Conservation (phyloP, 768 basidiomycete genomes). For the Leccinum subgranulosum region DNA sequence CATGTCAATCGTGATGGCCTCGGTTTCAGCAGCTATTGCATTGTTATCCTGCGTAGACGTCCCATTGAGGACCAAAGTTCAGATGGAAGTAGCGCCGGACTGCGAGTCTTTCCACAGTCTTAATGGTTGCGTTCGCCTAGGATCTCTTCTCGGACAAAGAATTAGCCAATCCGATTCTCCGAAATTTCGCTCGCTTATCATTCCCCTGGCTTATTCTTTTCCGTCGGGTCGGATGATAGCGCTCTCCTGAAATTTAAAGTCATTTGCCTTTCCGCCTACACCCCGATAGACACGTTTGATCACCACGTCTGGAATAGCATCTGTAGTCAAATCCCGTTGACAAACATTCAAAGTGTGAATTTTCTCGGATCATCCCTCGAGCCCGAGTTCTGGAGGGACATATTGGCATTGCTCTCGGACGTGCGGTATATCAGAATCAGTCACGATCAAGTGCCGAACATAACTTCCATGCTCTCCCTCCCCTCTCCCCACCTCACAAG, state of each 20-base stretch:
- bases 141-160: neutral
- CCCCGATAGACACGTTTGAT: too few species aligned
- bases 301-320: neutral
- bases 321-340: neutral
- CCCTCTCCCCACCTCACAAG: too few species aligned
- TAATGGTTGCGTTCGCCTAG: too few species aligned
- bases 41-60: neutral
- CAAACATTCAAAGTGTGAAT: neutral
- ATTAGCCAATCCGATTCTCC: neutral
- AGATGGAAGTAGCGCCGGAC: too few species aligned
- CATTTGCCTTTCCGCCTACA: too few species aligned
- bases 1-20: neutral
- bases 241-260: too few species aligned
- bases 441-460: neutral
- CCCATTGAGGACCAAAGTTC: neutral
- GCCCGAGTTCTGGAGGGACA: neutral
- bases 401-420: neutral
- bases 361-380: neutral
- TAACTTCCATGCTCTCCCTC: too few species aligned
- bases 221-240: too few species aligned
- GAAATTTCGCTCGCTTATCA: neutral
- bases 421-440: neutral
- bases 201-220: neutral
- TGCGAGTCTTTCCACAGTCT: too few species aligned
- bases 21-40: neutral